These are phyloP conservation scores for Scutellaria galericulata DNA, from an alignment of 257 asterid species.

Conservation along the genomic window DNA sequence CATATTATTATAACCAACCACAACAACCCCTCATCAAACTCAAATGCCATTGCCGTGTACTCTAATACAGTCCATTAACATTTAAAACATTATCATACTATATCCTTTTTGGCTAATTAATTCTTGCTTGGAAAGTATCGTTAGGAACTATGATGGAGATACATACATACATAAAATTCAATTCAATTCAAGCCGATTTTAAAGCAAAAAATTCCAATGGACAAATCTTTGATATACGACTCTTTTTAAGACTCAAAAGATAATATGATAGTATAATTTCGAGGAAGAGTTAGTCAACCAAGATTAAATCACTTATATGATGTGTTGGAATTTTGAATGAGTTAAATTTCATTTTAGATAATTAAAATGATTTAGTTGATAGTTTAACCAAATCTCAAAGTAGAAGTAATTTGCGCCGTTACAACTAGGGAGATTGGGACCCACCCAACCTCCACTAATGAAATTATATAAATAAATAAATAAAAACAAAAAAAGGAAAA, in stretches of 20 bases:
- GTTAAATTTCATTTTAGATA: no score
- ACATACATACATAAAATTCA: neutral
- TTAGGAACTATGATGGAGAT: conserved; percentile 21
- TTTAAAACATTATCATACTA: conserved; percentile 8
- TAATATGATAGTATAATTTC: no score
- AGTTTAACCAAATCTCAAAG: no score
- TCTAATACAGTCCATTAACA: conserved; percentile 19
- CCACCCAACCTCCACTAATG: conserved; percentile 45
- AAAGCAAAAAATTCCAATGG: no score
- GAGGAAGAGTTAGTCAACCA: no score
- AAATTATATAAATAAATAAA: neutral
- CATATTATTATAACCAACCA: neutral
- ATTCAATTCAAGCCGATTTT: no score
- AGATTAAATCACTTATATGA: no score
- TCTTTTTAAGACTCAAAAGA: no score
- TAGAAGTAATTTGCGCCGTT: no score
- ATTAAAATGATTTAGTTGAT: no score
- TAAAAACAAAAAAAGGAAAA: neutral
- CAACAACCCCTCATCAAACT: conserved; percentile 29
- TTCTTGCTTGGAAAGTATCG: conserved; percentile 44
- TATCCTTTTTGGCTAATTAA: conserved; percentile 35
- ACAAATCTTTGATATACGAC: no score
- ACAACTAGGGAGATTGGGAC: neutral
- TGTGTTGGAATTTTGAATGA: no score
- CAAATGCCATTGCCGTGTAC: conserved; percentile 35